These are phyloP conservation scores for Ustilago hordei DNA, from an alignment of 1,284 basidiomycete species.

Conservation along the genomic window DNA sequence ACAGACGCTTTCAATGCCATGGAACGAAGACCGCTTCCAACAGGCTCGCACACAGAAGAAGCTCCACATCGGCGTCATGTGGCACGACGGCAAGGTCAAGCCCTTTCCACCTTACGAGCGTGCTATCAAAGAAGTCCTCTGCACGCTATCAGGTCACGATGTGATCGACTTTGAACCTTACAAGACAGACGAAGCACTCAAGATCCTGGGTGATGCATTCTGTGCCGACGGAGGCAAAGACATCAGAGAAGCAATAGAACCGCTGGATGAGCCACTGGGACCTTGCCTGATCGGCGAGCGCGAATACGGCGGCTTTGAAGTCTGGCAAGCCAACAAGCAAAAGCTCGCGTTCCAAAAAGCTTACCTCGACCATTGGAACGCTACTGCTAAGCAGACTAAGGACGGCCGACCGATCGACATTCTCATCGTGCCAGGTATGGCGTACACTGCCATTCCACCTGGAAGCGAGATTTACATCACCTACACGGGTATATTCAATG, in stretches of 20 bases:
- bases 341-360: constrained; percentile 72
- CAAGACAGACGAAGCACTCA: constrained; percentile 58
- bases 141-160: constrained; percentile 59
- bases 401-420: constrained; percentile 75
- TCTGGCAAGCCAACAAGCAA: constrained; percentile 73
- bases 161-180: constrained; percentile 53
- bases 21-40: constrained; percentile 77
- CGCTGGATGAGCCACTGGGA: constrained; percentile 58
- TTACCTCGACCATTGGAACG: constrained; percentile 75
- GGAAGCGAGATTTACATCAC: constrained; percentile 71
- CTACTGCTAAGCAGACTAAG: constrained; percentile 71
- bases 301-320: constrained; percentile 71
- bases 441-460: constrained; percentile 74
- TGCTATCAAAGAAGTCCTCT: constrained; percentile 65
- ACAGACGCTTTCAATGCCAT: constrained; percentile 75
- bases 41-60: constrained; percentile 33
- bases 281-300: constrained; percentile 32
- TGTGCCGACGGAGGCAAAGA: constrained; percentile 62
- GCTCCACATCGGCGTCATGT: constrained; percentile 67
- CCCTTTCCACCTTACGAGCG: constrained; percentile 69
- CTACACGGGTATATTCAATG: constrained; percentile 73
- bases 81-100: constrained; percentile 70
- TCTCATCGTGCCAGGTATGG: constrained; percentile 75
- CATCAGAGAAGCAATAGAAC: constrained; percentile 39
- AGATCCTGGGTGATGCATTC: constrained; percentile 59